A percentile compares a stretch with the other conserved stretches of the same genome.
Conservation (phyloP, 306 rosid species). For the Abrus precatorius region DNA sequence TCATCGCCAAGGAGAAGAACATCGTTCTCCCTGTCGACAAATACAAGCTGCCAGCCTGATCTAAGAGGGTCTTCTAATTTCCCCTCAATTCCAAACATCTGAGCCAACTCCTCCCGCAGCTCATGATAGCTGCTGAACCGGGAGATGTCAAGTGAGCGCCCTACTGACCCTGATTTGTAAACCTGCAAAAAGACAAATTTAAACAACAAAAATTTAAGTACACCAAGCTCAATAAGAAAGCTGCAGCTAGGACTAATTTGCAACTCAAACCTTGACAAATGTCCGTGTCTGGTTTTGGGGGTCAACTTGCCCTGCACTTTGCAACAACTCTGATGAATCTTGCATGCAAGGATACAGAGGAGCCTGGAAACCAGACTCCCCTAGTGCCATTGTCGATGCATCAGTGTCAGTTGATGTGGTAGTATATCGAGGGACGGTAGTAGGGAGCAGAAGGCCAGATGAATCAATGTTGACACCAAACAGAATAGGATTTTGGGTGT, state of each 20-base stretch:
- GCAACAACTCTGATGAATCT: slow-evolving; percentile 79
- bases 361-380: slow-evolving; percentile 75
- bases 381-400: slow-evolving; percentile 68
- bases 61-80: slow-evolving; percentile 91
- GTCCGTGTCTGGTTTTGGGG: slow-evolving; percentile 66
- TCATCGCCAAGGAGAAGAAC: slow-evolving; percentile 98
- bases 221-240: slow-evolving; percentile 13
- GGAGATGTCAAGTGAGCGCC: slow-evolving; percentile 92
- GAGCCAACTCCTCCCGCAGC: slow-evolving; percentile 90
- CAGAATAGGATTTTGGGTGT: slow-evolving; percentile 70
- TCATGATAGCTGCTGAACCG: slow-evolving; percentile 92
- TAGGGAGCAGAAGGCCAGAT: slow-evolving; percentile 87
- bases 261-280: slow-evolving; percentile 74
- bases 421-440: slow-evolving; percentile 63
- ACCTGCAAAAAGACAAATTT: slow-evolving; percentile 64
- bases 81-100: slow-evolving; percentile 95
- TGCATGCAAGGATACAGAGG: slow-evolving; percentile 71
- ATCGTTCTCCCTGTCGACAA: slow-evolving; percentile 96
- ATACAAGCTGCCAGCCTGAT: slow-evolving; percentile 99
- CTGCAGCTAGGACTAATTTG: slow-evolving; percentile 29
- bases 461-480: slow-evolving; percentile 85
- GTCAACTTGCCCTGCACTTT: slow-evolving; percentile 70
- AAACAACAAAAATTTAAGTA: slow-evolving; percentile 26
- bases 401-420: slow-evolving; percentile 65
- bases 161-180: slow-evolving; percentile 85